phyloP scores from a whole-genome alignment of 257 asterid genomes.

The Plectranthus barbatus region DNA sequence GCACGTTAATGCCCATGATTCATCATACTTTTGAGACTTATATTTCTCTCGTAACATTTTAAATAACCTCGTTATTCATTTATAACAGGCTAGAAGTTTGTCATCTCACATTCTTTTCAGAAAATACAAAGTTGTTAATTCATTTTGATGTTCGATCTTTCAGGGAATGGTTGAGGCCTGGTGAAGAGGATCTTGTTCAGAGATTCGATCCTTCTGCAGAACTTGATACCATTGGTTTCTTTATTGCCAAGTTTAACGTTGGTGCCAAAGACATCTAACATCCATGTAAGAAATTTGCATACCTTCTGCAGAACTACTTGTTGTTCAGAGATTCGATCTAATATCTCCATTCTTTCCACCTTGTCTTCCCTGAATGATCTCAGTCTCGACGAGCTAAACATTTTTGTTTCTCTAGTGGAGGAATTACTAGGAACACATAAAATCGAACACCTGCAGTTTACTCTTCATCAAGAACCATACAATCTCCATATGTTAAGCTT shows the following conservation, averaged over 20 bases:
- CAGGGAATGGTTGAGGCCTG: slow-evolving; percentile 92
- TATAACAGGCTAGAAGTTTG: neutral
- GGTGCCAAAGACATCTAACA: slow-evolving; percentile 47
- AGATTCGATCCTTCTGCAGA: slow-evolving; percentile 88
- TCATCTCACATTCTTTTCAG: neutral
- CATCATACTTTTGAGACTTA: neutral
- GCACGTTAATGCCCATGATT: neutral
- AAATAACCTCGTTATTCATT: neutral
- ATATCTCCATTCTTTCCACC: neutral
- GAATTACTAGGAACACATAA: neutral
- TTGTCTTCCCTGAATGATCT: neutral
- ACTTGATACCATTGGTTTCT: slow-evolving; percentile 87
- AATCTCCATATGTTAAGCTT: neutral
- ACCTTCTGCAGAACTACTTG: too few relatives aligned
- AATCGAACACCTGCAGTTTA: neutral
- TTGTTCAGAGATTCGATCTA: too few relatives aligned
- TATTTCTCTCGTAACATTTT: neutral
- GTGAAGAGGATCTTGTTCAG: slow-evolving; percentile 92
- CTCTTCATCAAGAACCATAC: neutral
- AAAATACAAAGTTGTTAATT: neutral
- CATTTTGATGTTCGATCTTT: slow-evolving; percentile 10
- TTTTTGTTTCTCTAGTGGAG: neutral
- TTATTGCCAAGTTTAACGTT: slow-evolving; percentile 86
- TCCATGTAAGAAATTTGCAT: neutral
- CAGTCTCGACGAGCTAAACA: neutral